phyloP scores from a whole-genome alignment of 768 basidiomycete species.

The Tulasnella sp. region DNA sequence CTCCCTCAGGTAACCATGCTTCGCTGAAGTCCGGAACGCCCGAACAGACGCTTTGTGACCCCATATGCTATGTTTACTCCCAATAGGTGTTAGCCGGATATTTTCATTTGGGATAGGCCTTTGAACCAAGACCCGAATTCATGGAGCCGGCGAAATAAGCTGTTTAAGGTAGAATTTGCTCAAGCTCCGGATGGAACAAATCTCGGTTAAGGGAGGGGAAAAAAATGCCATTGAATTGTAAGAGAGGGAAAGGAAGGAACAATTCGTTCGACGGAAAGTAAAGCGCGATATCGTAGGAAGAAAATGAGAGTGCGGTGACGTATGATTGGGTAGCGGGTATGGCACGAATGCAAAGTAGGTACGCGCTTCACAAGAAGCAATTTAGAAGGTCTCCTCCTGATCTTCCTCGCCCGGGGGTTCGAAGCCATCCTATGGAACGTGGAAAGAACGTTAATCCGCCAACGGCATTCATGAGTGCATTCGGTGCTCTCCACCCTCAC shows the following conservation, averaged over 20 bases:
- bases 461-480: background rate
- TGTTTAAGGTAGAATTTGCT: background rate
- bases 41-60: background rate
- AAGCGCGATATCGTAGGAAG: background rate
- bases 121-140: background rate
- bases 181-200: background rate
- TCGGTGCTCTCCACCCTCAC: background rate
- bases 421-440: constrained; percentile 19
- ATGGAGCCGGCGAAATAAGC: background rate
- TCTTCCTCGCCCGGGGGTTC: constrained; percentile 24
- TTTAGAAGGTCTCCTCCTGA: constrained; percentile 28
- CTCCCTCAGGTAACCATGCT: background rate
- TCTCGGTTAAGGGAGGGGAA: background rate
- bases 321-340: background rate
- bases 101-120: background rate
- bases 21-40: background rate
- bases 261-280: background rate
- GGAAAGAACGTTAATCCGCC: background rate
- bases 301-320: background rate
- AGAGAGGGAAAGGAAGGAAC: background rate
- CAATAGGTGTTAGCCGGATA: background rate
- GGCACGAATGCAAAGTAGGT: background rate
- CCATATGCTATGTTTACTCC: background rate
- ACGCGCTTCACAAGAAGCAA: background rate
- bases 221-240: background rate